Conservation (phyloP, 176 grass and related monocot genomes). For the Panicum miliaceum region DNA sequence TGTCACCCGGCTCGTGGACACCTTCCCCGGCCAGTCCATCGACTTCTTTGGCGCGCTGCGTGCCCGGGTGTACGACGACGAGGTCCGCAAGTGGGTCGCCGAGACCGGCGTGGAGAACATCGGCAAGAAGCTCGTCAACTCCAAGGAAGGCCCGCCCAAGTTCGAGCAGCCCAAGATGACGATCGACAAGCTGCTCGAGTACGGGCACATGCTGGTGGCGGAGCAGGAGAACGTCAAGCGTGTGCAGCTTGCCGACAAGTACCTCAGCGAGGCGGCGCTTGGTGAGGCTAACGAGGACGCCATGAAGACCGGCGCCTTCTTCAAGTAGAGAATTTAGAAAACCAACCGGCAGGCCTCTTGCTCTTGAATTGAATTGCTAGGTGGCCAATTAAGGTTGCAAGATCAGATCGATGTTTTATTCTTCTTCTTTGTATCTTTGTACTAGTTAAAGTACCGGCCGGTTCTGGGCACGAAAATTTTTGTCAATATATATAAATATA, state of each 20-base stretch:
- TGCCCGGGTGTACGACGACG: constrained; percentile 88
- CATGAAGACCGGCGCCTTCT: constrained; percentile 12
- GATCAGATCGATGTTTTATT: background rate
- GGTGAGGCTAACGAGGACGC: constrained; percentile 75
- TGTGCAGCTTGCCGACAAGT: constrained; percentile 86
- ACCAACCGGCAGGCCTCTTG: background rate
- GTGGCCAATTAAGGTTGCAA: background rate
- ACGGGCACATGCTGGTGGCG: constrained; percentile 66
- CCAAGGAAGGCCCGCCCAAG: constrained; percentile 60
- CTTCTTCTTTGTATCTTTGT: no score
- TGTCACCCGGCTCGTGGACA: constrained; percentile 61
- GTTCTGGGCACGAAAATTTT: constrained; percentile 47
- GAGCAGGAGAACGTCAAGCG: constrained; percentile 94
- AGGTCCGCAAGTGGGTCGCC: constrained; percentile 74
- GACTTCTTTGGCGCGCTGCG: constrained; percentile 91
- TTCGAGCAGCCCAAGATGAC: constrained; percentile 86
- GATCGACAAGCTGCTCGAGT: constrained; percentile 71
- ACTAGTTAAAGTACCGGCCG: background rate
- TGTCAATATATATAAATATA: constrained; percentile 25
- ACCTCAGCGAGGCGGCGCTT: constrained; percentile 74
- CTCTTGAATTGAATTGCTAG: background rate
- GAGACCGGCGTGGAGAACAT: constrained; percentile 54
- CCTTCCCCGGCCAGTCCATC: constrained; percentile 92
- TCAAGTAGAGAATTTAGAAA: background rate
- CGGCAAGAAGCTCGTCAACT: constrained; percentile 81